Percentiles rank a stretch among this genome's conserved stretches.
These are phyloP conservation scores for Talaromyces sp. DNA, from an alignment of 2,329 filamentous ascomycete genomes.

Conservation along the genomic window DNA sequence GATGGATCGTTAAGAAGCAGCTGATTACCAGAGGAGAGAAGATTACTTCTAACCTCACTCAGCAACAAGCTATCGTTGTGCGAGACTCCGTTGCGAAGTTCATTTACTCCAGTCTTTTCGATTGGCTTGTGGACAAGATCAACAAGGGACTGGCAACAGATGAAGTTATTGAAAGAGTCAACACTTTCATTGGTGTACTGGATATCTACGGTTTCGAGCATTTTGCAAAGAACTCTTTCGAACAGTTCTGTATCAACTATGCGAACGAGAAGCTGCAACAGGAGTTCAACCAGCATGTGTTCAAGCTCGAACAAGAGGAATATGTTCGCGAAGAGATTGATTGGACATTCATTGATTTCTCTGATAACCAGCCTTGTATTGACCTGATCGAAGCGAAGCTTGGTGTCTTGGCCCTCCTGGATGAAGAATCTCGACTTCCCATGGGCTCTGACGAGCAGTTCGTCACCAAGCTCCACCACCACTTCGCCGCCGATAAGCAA, in stretches of 20 bases:
- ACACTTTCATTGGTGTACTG: conserved; percentile 93
- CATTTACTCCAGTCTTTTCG: conserved; percentile 96
- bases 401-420: conserved; percentile 85
- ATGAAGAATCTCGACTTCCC: conserved; percentile 93
- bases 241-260: conserved; percentile 99
- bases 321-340: conserved; percentile 96
- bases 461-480: conserved; percentile 92
- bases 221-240: conserved; percentile 99
- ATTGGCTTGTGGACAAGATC: conserved; percentile 98
- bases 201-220: conserved; percentile 99
- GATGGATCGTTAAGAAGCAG: conserved; percentile 99
- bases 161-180: conserved; percentile 78
- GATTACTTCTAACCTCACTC: conserved; percentile 92
- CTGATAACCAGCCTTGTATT: conserved; percentile 98
- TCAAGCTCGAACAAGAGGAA: conserved; percentile 98
- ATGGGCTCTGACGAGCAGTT: conserved; percentile 98
- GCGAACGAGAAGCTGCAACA: conserved; percentile 99
- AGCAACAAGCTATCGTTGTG: conserved; percentile 91
- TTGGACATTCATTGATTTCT: conserved; percentile 99
- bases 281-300: conserved; percentile 98
- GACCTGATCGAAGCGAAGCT: conserved; percentile 97
- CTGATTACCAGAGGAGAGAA: conserved; percentile 94
- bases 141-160: conserved; percentile 89
- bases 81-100: conserved; percentile 98
- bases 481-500: conserved; percentile 87